Percentiles rank a stretch among this genome's conserved stretches.
These are phyloP conservation scores for Coemansia sp. DNA, from an alignment of 192 early-diverging fungal species.

Conservation along the genomic window DNA sequence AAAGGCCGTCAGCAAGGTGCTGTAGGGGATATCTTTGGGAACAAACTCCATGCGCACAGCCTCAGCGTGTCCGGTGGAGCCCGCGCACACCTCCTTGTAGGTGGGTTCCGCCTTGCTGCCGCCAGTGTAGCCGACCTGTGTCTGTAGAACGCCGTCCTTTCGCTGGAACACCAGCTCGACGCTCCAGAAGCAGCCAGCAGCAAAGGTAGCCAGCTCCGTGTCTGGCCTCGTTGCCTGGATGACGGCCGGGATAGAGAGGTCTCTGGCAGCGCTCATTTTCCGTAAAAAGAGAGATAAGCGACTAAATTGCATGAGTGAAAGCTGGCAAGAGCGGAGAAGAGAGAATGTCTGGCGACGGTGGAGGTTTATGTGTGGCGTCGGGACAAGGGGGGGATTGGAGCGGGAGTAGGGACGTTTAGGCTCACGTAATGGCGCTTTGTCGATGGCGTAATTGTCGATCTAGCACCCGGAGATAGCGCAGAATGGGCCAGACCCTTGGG, in stretches of 20 bases:
- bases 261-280: slow-evolving; percentile 24
- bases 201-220: slow-evolving; percentile 72
- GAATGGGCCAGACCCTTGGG: neutral
- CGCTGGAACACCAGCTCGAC: slow-evolving; percentile 52
- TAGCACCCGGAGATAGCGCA: too few species aligned
- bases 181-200: slow-evolving; percentile 94
- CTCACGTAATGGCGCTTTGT: neutral
- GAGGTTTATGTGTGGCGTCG: neutral
- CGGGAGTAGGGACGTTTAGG: neutral
- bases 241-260: slow-evolving; percentile 24
- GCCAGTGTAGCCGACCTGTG: slow-evolving; percentile 69
- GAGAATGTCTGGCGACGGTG: neutral
- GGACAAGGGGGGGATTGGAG: neutral
- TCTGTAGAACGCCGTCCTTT: slow-evolving; percentile 47
- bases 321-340: neutral
- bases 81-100: slow-evolving; percentile 57
- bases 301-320: slow-evolving; percentile 18
- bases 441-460: neutral
- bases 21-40: slow-evolving; percentile 68
- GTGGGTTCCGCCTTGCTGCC: slow-evolving; percentile 40
- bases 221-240: slow-evolving; percentile 19
- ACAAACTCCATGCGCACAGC: slow-evolving; percentile 77
- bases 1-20: slow-evolving; percentile 76
- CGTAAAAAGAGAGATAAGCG: slow-evolving; percentile 9
- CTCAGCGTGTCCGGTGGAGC: slow-evolving; percentile 79